These are phyloP conservation scores for Aspergillus diversus DNA, from an alignment of 495 filamentous ascomycete genomes.

Conservation along the genomic window DNA sequence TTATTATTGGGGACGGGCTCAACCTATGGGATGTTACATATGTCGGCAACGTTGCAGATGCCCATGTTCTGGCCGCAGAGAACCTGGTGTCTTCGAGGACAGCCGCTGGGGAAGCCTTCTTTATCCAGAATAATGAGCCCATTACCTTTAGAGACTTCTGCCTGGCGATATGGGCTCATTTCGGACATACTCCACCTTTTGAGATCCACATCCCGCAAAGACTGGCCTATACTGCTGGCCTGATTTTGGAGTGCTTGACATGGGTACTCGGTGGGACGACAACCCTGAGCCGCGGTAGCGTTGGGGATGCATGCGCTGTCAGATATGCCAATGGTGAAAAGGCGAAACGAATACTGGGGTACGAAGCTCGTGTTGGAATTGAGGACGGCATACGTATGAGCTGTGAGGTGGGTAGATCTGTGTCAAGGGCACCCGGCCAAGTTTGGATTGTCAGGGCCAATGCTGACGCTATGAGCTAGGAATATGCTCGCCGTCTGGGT, in stretches of 20 bases:
- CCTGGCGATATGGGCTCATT: conserved; percentile 60
- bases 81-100: conserved; percentile 58
- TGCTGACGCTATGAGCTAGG: conserved; percentile 28
- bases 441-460: conserved; percentile 2
- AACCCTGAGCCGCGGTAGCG: conserved; percentile 60
- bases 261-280: conserved; percentile 52
- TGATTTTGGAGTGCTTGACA: conserved; percentile 52
- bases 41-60: conserved; percentile 63
- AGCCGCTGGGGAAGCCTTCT: conserved; percentile 64
- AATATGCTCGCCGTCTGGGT: conserved; percentile 44
- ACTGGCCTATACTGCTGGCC: conserved; percentile 54
- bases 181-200: conserved; percentile 58
- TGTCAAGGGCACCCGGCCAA: background rate
- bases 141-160: conserved; percentile 64
- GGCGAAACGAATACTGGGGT: conserved; percentile 59
- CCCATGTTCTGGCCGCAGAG: conserved; percentile 63
- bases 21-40: conserved; percentile 68
- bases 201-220: conserved; percentile 54
- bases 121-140: conserved; percentile 66
- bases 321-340: conserved; percentile 62
- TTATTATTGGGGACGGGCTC: conserved; percentile 57
- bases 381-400: conserved; percentile 57
- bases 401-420: conserved; percentile 45
- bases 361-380: conserved; percentile 58
- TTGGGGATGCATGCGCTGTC: conserved; percentile 56